Percentiles rank a stretch among this genome's conserved stretches.
phyloP scores from a whole-genome alignment of 495 filamentous ascomycete genomes.

The Penicillium flavigenum region DNA sequence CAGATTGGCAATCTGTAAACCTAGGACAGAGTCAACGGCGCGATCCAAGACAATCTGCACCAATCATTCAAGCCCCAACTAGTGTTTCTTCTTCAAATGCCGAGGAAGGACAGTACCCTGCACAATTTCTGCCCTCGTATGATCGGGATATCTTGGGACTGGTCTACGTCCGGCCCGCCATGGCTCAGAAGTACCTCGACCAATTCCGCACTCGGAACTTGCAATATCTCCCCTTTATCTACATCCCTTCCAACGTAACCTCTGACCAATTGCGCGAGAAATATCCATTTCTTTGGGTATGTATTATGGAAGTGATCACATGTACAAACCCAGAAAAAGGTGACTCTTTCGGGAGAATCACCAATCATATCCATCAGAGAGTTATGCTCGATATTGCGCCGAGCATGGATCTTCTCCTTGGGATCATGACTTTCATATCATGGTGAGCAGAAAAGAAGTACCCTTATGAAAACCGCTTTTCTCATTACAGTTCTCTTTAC shows the following conservation, averaged over 20 bases:
- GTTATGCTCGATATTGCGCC: conserved; percentile 49
- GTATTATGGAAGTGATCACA: conserved; percentile 49
- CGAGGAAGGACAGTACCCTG: background rate
- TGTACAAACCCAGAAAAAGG: conserved; percentile 36
- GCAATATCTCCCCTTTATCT: conserved; percentile 44
- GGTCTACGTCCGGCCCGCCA: conserved; percentile 27
- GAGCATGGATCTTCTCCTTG: conserved; percentile 57
- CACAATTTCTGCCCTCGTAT: background rate
- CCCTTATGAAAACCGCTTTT: background rate
- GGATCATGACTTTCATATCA: conserved; percentile 46
- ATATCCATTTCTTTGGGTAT: conserved; percentile 55
- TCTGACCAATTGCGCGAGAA: conserved; percentile 45
- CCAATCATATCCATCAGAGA: conserved; percentile 45
- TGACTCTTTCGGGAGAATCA: conserved; percentile 36
- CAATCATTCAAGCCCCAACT: background rate
- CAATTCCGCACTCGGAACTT: conserved; percentile 45
- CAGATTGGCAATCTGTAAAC: conserved; percentile 20
- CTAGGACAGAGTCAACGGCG: conserved; percentile 6
- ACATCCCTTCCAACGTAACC: conserved; percentile 44
- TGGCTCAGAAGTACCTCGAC: conserved; percentile 40
- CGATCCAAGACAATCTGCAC: conserved; percentile 3
- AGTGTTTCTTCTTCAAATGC: conserved; percentile 21
- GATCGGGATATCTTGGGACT: conserved; percentile 13
- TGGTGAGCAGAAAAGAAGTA: conserved; percentile 34
- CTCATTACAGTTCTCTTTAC: conserved; percentile 3